phyloP scores from a whole-genome alignment of 148 eudicot genomes.

The Bassia scoparia region DNA sequence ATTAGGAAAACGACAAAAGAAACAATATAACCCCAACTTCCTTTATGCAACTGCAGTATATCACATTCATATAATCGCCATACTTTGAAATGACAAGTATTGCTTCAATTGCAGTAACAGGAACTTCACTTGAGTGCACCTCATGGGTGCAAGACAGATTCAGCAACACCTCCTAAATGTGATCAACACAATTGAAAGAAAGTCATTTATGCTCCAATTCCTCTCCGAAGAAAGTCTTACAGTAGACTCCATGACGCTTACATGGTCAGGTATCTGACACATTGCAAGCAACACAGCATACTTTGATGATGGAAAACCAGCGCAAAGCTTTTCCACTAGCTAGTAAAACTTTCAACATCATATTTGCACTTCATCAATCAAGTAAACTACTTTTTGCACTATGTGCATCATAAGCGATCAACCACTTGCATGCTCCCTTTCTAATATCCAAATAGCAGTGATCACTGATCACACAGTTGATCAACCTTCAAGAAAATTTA shows the following conservation, averaged over 20 bases:
- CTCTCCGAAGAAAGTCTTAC: neutral
- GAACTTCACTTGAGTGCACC: neutral
- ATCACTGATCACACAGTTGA: conserved; percentile 2
- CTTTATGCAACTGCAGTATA: neutral
- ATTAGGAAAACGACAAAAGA: neutral
- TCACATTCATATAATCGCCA: neutral
- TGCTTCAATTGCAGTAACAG: neutral
- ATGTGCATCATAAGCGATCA: neutral
- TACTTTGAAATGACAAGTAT: neutral
- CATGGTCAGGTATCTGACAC: neutral
- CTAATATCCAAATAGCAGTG: neutral
- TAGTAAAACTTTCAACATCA: neutral
- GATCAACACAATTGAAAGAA: neutral
- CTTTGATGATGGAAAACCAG: neutral
- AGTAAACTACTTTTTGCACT: neutral
- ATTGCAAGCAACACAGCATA: conserved; percentile 7
- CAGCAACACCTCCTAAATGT: neutral
- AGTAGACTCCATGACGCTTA: neutral
- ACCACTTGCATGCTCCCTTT: neutral
- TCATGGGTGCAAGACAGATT: neutral
- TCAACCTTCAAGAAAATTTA: neutral
- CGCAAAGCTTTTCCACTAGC: neutral
- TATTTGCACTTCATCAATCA: neutral
- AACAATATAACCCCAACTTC: neutral
- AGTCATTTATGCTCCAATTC: conserved; percentile 1